Evolutionary conservation across 306 rosid species (phyloP).

Genomic region (Prunus padus): DNA sequence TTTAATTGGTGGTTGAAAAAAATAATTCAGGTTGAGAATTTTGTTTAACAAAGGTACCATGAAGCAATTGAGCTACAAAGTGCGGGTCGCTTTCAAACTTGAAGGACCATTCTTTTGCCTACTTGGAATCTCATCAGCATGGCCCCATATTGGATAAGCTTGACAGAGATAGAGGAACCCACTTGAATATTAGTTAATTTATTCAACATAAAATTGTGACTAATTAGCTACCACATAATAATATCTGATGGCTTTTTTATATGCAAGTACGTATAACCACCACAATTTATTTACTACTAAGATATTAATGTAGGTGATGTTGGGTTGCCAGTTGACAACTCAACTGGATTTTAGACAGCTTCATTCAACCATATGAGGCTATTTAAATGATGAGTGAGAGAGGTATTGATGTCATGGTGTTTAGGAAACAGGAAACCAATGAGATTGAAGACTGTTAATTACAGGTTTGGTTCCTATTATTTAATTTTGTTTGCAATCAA

Average conservation of each 20-base stretch:
- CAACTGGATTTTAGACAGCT: not conserved
- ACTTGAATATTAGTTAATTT: not conserved
- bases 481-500: no score
- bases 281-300: not conserved
- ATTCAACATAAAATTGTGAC: conserved; percentile 11
- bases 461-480: no score
- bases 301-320: not conserved
- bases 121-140: conserved; percentile 35
- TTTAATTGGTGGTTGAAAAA: conserved; percentile 4
- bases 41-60: not conserved
- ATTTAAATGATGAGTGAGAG: not conserved
- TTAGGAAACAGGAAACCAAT: not conserved
- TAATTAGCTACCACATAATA: no score
- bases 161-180: conserved; percentile 24
- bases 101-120: conserved; percentile 26
- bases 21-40: conserved; percentile 10
- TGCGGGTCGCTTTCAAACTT: conserved; percentile 38
- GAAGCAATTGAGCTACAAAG: conserved; percentile 20
- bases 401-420: not conserved
- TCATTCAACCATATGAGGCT: not conserved
- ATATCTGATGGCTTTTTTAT: not conserved
- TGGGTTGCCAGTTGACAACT: conserved; percentile 1
- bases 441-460: no score
- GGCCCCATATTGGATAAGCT: conserved; percentile 33
- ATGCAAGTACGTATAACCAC: conserved; percentile 9